Base-by-base conservation (phyloP, 2,329 filamentous ascomycete species). In the Mollisia scopiformis region DNA sequence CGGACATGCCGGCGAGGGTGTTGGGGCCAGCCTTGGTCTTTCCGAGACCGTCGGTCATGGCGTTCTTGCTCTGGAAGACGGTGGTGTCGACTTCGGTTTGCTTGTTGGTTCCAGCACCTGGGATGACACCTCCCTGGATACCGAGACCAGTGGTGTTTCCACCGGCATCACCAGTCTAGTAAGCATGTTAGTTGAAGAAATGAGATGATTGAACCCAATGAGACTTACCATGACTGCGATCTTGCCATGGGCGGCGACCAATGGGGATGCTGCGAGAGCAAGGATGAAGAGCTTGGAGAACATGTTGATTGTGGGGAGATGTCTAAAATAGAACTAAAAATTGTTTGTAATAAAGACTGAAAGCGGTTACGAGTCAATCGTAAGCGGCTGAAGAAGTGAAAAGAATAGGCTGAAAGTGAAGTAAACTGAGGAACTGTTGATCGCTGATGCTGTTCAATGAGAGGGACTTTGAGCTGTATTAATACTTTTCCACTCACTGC, bases 161-260 rank as follows among this genome's bases (percentile, higher is more conserved):
- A 33, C 76, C 77, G 1, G 69, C 69, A 60, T 78, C 72, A 43
- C 76, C 76, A 7, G 61, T 64, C 55, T 61, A 16, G 28, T 21
- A 21, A 23, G 21, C 49, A 30, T 35, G 55, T 57, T 58, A 66
- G 88, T 30, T 50, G 23, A n/a, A 16, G 16, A 30, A 14, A 21
- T 46, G 21, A 51, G 10, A 41, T 88, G 16, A 13, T 16, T 14
- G 47, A 33, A 23, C 31, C 23, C 14, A 25, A 28, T 47, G 37
- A 51, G 41, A 31, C 65, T 62, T 59, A 71, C 68, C 53, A 71
- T 64, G 59, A 71, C 68, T 61, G 69, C 80, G 75, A 89, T 87
- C 67, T 82, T 85, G 62, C 80, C 80, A 78, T 89, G 87, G 70
- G 82, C 84, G 65, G 84, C 79, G 64, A 83, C 85, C 55, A 88